Base-by-base conservation (phyloP, 208 protist species). In the Leishmania mexicana region DNA sequence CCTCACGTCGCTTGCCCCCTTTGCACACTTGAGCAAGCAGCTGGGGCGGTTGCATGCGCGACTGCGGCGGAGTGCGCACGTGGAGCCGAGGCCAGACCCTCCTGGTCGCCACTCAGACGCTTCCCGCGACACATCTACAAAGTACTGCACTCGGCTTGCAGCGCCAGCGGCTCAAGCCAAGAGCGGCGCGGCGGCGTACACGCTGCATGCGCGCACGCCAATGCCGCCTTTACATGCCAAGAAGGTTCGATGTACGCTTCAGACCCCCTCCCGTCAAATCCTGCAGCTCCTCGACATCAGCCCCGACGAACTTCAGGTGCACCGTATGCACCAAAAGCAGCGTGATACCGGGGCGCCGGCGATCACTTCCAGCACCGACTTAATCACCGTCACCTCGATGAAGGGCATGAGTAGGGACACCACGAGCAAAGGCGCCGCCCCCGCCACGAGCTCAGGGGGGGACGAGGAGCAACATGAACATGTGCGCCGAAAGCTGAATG, bases 231-330 rank as follows among this genome's bases (percentile, higher is more conserved):
- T 64, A 11, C 60, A 82, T 54, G 77, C 78, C 3, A 78, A 75
- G 31, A 58, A 31, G 3, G 65, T 82, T 49, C 78, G 65, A 60
- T 82, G 62, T 28, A 72, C 64, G 1, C 60, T 58, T 2, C 21
- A 75, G 3, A 80, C 73, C 0, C 49, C 77, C 6, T 70, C 47
- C 6, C 21, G 31, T 24, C n/a, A 76, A 15, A 42, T 81, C 40
- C 75, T 68, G 35, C 51, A 67, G 35, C 67, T 82, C 45, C 75
- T 86, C 28, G 83, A 86, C 35, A 76, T 87, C 42, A 75, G 8
- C 31, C 49, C 47, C 35, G 24, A 0, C 2, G 75, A 84, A 54
- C 65, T 87, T 17, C 45, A 45, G 28, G 5, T 19, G 4, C 53
- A 84, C 49, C 80, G 76, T 58, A 17, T 8, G 73, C 79, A 76